Conservation (phyloP, 192 early-diverging fungal species). For the Gonapodya prolifera region DNA sequence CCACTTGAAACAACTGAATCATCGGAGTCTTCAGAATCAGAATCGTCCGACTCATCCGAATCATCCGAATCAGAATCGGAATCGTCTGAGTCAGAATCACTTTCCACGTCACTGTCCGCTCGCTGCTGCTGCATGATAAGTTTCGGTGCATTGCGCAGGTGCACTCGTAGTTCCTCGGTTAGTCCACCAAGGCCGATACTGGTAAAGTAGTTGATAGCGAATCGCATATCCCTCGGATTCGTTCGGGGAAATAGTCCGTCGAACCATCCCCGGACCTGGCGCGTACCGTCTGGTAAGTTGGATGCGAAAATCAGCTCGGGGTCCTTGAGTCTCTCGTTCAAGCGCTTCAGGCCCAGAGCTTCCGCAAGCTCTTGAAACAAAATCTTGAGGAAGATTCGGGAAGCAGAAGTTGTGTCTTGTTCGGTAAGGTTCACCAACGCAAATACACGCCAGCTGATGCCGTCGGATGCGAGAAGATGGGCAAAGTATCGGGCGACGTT, state of each 20-base stretch:
- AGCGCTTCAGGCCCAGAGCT: conserved; percentile 63
- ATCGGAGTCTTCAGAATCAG: background rate
- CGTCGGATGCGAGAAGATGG: conserved; percentile 74
- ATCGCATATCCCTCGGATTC: conserved; percentile 74
- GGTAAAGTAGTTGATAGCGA: conserved; percentile 97
- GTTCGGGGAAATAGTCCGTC: conserved; percentile 83
- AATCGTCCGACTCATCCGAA: conserved; percentile 5
- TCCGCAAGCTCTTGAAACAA: conserved; percentile 80
- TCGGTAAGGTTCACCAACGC: conserved; percentile 72
- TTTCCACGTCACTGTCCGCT: conserved; percentile 7
- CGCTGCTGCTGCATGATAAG: conserved; percentile 10
- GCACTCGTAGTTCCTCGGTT: conserved; percentile 86
- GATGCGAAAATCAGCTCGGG: conserved; percentile 38
- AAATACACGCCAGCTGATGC: conserved; percentile 72
- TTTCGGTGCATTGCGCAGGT: conserved; percentile 47
- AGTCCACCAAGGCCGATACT: conserved; percentile 83
- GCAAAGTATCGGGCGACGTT: conserved; percentile 88
- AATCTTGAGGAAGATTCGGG: conserved; percentile 95
- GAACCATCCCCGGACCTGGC: conserved; percentile 52
- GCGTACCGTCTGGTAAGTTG: conserved; percentile 19
- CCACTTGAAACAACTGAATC: no score
- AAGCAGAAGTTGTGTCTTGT: conserved; percentile 88
- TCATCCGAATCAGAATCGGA: conserved; percentile 8
- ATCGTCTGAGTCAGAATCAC: background rate
- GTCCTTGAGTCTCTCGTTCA: conserved; percentile 58